Percentiles rank a stretch among this genome's conserved stretches.
These are phyloP conservation scores for Helianthus tuberosus DNA, from an alignment of 129 eudicot species.

Conservation along the genomic window DNA sequence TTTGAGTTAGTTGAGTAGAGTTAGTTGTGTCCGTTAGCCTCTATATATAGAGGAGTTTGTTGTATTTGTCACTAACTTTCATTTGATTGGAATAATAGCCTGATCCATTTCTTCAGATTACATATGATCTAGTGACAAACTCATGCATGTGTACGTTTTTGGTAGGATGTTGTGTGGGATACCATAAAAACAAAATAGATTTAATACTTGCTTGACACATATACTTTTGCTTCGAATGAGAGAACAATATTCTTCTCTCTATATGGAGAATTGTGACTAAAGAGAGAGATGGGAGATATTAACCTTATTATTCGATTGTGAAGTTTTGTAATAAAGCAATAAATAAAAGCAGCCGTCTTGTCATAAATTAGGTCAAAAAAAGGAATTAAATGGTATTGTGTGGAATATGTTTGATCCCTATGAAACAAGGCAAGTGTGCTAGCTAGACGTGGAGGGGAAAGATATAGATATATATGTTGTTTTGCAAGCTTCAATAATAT, in stretches of 20 bases:
- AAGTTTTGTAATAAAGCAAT: slow-evolving; percentile 28
- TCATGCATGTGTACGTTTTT: too few species aligned
- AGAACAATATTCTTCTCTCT: neutral
- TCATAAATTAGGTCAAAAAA: neutral
- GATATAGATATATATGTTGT: slow-evolving; percentile 27
- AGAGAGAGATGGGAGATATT: slow-evolving; percentile 25
- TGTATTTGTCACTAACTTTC: too few species aligned
- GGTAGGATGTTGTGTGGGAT: too few species aligned
- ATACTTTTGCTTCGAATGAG: too few species aligned
- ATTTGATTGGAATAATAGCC: too few species aligned
- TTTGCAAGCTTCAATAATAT: neutral
- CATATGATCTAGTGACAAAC: too few species aligned
- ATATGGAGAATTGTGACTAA: slow-evolving; percentile 17
- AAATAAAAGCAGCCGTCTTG: slow-evolving; percentile 20
- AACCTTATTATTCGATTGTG: slow-evolving; percentile 21
- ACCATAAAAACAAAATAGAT: too few species aligned
- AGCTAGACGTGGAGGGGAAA: slow-evolving; percentile 16
- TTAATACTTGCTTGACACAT: too few species aligned
- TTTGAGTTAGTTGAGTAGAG: too few species aligned
- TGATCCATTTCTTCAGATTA: too few species aligned
- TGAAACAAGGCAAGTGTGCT: slow-evolving; percentile 31
- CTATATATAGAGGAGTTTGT: too few species aligned
- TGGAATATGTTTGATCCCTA: slow-evolving; percentile 39
- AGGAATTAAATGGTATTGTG: slow-evolving; percentile 22
- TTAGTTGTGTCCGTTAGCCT: too few species aligned